Evolutionary conservation across 768 basidiomycete genomes (phyloP), one percentile per base, ranked within the genome.

Genomic region (Gelatoporia subvermispora): DNA sequence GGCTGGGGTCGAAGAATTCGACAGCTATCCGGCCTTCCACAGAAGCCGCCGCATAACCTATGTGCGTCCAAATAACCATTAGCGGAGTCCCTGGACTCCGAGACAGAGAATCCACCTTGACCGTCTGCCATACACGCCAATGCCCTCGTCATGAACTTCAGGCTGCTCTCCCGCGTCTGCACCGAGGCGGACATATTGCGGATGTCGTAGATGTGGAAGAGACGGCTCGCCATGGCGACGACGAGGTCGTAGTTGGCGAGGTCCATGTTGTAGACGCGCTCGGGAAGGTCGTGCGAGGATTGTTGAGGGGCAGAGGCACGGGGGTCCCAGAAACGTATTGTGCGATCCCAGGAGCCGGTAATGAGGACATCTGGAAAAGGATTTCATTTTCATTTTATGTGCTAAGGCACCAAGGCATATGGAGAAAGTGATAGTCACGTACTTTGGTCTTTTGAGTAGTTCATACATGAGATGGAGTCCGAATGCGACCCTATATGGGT

Each of bases 11-110:
- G 57, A 96, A 94, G 65, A 95, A 99, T 65, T 99, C 96, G 24
- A 98, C 93, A 0, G 94, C 93, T 49, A 98, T 96, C 20, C 96
- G 79, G 1, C 96, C 96, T 60, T 99, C 96, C 13, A 94, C 92
- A 0, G 91, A 93, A 0, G 87, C 89, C 0, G 86, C 91, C 10
- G 93, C 93, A 66, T 91, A 99, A 10, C 95, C 93, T 54, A 39
- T 20, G 41, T 15, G 25, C 10, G 35, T 53, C 35, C 43, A n/a
- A n/a, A n/a, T n/a, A n/a, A n/a, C n/a, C n/a, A n/a, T n/a, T n/a
- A n/a, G n/a, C n/a, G n/a, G n/a, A n/a, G n/a, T n/a, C n/a, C n/a
- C n/a, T n/a, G n/a, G n/a, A n/a, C n/a, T n/a, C n/a, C n/a, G n/a
- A n/a, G n/a, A 8, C 40, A 47, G 28, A 38, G 38, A 22, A 9